Percentiles rank a stretch among this genome's conserved stretches.
Evolutionary conservation across 306 rosid genomes (phyloP).

Genomic region (Dalbergia cultrata): DNA sequence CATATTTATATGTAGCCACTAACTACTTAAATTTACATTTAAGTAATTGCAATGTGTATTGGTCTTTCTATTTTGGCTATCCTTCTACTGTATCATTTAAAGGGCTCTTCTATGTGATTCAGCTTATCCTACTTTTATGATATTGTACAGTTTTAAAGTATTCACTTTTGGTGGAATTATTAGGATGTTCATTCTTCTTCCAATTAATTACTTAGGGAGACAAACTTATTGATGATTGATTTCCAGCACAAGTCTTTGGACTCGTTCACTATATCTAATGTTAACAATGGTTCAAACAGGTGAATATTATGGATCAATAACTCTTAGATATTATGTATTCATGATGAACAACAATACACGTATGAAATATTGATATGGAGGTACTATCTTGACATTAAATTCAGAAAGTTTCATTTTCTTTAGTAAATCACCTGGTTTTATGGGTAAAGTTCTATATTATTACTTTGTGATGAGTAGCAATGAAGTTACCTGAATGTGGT

Average conservation of each 20-base stretch:
- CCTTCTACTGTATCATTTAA: conserved; percentile 14
- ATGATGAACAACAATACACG: conserved; percentile 29
- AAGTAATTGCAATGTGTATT: conserved; percentile 2
- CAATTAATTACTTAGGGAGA: conserved; percentile 74
- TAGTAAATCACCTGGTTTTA: conserved; percentile 13
- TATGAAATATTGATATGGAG: conserved; percentile 13
- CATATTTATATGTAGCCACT: conserved; percentile 8
- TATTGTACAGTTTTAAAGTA: conserved; percentile 65
- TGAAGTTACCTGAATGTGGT: conserved; percentile 25
- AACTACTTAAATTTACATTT: neutral
- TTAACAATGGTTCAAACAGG: conserved; percentile 81
- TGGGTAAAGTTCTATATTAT: conserved; percentile 11
- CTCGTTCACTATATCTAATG: conserved; percentile 85
- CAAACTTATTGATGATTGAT: conserved; percentile 71
- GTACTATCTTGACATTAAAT: conserved; percentile 24
- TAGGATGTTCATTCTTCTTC: conserved; percentile 75
- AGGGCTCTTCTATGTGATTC: conserved; percentile 38
- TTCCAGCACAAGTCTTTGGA: conserved; percentile 73
- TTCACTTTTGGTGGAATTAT: conserved; percentile 70
- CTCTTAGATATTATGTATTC: conserved; percentile 11
- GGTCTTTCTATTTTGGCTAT: conserved; percentile 26
- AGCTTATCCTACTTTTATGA: conserved; percentile 35
- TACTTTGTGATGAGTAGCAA: conserved; percentile 17
- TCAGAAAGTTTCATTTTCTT: neutral
- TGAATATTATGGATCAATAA: conserved; percentile 47